A percentile compares a stretch with the other conserved stretches of the same genome.
Conservation (phyloP, 495 filamentous ascomycete genomes). For the Pyrenopolyporus hunteri region DNA sequence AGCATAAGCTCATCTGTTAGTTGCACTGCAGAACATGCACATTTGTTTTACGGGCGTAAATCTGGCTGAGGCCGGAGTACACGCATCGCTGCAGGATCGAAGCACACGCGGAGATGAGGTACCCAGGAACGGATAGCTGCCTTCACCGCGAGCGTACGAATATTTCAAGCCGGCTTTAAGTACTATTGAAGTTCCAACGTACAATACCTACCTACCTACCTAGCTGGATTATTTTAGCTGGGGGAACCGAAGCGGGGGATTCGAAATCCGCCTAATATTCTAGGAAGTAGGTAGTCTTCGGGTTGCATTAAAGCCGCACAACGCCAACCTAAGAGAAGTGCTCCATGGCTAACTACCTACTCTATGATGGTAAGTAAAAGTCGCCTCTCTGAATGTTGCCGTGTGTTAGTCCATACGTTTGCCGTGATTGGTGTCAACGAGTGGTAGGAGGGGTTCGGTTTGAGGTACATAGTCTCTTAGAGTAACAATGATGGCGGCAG, state of each 20-base stretch:
- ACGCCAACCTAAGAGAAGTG: no score
- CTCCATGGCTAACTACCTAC: no score
- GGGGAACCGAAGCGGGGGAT: neutral
- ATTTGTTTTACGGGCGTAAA: constrained; percentile 45
- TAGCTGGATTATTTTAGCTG: neutral
- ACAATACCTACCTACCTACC: no score
- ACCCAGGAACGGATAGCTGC: constrained; percentile 43
- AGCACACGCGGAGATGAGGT: constrained; percentile 46
- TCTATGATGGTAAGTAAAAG: no score
- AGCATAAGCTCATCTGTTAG: constrained; percentile 27
- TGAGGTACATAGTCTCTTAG: no score
- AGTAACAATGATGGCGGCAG: no score
- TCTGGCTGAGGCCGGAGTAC: constrained; percentile 37
- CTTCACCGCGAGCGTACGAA: constrained; percentile 18
- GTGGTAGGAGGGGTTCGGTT: no score
- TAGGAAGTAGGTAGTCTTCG: no score
- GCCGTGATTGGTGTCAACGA: no score
- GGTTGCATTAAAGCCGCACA: no score
- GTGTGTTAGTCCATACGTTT: no score
- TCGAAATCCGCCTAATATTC: neutral
- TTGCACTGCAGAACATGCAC: constrained; percentile 34
- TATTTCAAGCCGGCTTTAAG: constrained; percentile 1
- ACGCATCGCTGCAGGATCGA: constrained; percentile 47
- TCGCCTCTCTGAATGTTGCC: no score
- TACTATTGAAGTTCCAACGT: neutral